phyloP scores from a whole-genome alignment of 108 stramenopile species.

The Stephanodiscus minutulus region DNA sequence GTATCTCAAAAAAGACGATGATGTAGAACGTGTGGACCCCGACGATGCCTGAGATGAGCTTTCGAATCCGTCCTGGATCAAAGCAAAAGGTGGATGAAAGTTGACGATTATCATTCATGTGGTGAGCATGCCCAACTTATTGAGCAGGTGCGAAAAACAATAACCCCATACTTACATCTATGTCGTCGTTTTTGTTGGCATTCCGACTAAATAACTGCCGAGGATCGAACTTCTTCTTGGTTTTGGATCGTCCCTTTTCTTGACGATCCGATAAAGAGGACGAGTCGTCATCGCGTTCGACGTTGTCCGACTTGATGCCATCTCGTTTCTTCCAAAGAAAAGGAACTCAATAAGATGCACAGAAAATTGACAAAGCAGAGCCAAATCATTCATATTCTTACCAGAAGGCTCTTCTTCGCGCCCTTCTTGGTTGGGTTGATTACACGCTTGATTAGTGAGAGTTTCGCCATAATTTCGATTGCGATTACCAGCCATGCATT shows the following conservation, averaged over 20 bases:
- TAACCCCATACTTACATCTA: neutral
- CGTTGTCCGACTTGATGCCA: slow-evolving; percentile 9
- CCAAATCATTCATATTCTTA: neutral
- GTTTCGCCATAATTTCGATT: slow-evolving; percentile 15
- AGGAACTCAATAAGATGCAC: neutral
- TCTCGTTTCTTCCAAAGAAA: slow-evolving; percentile 13
- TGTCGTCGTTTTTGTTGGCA: neutral
- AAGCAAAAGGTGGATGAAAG: neutral
- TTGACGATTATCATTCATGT: neutral
- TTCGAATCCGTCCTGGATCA: slow-evolving; percentile 20
- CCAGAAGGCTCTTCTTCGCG: slow-evolving; percentile 22
- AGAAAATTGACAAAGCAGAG: neutral
- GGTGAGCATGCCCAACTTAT: neutral
- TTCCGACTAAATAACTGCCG: slow-evolving; percentile 6
- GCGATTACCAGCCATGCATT: neutral
- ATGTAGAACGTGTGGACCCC: slow-evolving; percentile 35
- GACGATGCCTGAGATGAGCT: slow-evolving; percentile 15
- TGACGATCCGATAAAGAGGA: slow-evolving; percentile 19
- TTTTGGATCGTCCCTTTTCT: slow-evolving; percentile 10
- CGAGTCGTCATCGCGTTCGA: slow-evolving; percentile 15
- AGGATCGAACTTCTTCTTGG: slow-evolving; percentile 1
- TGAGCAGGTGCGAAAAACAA: neutral
- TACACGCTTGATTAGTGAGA: slow-evolving; percentile 3
- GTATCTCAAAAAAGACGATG: slow-evolving; percentile 33
- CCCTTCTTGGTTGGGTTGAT: slow-evolving; percentile 9